Evolutionary conservation across 352 stramenopile genomes (phyloP).

Genomic region (Globisporangium nodosum): DNA sequence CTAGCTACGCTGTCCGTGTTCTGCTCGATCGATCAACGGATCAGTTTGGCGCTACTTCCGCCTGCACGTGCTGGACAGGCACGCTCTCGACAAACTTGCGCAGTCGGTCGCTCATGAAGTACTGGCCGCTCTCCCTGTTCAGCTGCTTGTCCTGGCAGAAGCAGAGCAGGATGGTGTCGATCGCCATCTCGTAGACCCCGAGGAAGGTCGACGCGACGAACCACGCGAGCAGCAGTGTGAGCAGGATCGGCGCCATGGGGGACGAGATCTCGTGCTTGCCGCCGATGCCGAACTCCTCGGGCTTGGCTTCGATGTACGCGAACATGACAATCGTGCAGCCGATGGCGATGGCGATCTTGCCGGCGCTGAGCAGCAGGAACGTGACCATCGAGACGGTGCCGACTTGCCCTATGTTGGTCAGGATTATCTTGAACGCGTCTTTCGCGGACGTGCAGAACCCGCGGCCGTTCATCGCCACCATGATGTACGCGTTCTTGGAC

Average conservation of each 20-base stretch:
- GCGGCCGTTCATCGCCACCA: slow-evolving; percentile 73
- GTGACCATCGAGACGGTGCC: slow-evolving; percentile 87
- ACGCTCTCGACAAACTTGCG: slow-evolving; percentile 64
- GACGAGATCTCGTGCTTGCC: slow-evolving; percentile 68
- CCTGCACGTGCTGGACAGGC: slow-evolving; percentile 18
- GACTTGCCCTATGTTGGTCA: slow-evolving; percentile 86
- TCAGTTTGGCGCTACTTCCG: not conserved
- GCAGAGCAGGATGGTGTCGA: slow-evolving; percentile 94
- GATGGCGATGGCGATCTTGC: slow-evolving; percentile 83
- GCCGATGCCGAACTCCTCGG: slow-evolving; percentile 42
- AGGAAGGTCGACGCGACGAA: slow-evolving; percentile 93
- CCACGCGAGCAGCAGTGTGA: slow-evolving; percentile 90
- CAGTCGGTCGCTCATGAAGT: slow-evolving; percentile 79
- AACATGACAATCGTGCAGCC: slow-evolving; percentile 54
- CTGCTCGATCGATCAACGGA: not conserved
- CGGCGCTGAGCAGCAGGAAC: slow-evolving; percentile 89
- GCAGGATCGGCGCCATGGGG: slow-evolving; percentile 78
- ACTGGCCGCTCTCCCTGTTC: slow-evolving; percentile 65
- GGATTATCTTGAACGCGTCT: slow-evolving; percentile 91
- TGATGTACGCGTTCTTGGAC: slow-evolving; percentile 96
- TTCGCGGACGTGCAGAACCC: slow-evolving; percentile 86
- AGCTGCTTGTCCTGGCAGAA: slow-evolving; percentile 91
- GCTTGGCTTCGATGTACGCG: slow-evolving; percentile 51
- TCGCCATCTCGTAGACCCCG: slow-evolving; percentile 93
- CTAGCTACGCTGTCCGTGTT: not conserved